Evolutionary conservation across 2,329 filamentous ascomycete genomes (phyloP).

Genomic region (Cryphonectria japonica): DNA sequence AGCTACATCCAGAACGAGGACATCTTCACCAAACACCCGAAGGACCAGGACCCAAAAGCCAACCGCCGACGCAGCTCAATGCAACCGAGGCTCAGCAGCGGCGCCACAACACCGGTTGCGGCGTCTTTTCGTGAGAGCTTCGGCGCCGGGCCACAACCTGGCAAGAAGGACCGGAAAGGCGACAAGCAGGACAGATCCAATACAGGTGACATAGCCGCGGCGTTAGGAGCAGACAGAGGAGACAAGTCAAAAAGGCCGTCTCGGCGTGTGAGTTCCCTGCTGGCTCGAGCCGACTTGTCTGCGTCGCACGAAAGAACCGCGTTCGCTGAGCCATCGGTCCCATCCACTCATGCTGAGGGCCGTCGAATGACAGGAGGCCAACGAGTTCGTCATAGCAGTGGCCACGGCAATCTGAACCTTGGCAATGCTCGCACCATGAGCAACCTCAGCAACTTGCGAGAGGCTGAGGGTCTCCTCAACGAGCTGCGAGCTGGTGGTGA

Average conservation of each 20-base stretch:
- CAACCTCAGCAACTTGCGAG: slow-evolving; percentile 65
- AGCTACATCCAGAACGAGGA: slow-evolving; percentile 74
- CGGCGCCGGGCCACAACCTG: slow-evolving; percentile 56
- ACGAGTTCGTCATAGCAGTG: slow-evolving; percentile 64
- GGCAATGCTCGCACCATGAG: slow-evolving; percentile 44
- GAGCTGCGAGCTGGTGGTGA: slow-evolving; percentile 65
- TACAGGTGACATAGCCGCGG: slow-evolving; percentile 66
- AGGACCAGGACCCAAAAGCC: slow-evolving; percentile 50
- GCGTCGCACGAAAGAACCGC: slow-evolving; percentile 79
- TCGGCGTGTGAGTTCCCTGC: slow-evolving; percentile 85
- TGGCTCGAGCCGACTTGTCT: slow-evolving; percentile 85
- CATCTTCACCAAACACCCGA: slow-evolving; percentile 51
- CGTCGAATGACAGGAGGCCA: slow-evolving; percentile 70
- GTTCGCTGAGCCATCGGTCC: slow-evolving; percentile 70
- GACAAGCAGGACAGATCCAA: slow-evolving; percentile 49
- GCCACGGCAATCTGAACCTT: slow-evolving; percentile 27
- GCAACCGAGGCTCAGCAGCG: slow-evolving; percentile 71
- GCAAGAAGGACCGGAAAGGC: slow-evolving; percentile 58
- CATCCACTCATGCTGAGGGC: slow-evolving; percentile 47
- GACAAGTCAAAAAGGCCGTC: slow-evolving; percentile 62
- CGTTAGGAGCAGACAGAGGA: slow-evolving; percentile 66
- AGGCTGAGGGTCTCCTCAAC: slow-evolving; percentile 66
- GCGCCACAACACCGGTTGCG: slow-evolving; percentile 72
- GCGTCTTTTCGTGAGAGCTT: slow-evolving; percentile 78
- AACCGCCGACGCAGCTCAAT: slow-evolving; percentile 65